Evolutionary conservation across 2,329 filamentous ascomycete genomes (phyloP), one percentile per base, ranked within the genome.

Genomic region (Sclerotiophoma versabilis): DNA sequence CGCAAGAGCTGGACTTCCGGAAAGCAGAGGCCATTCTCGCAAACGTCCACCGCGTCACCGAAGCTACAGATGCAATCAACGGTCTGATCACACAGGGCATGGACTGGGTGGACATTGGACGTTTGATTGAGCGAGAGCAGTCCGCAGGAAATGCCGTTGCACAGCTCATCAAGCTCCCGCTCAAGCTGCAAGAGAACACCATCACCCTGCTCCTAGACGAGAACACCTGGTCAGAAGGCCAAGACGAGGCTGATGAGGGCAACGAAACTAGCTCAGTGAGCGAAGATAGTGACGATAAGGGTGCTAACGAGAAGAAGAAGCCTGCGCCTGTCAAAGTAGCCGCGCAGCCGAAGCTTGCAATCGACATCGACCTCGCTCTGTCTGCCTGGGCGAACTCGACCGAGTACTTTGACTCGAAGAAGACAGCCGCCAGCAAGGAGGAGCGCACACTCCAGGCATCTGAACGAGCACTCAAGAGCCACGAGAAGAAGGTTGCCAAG

Each of bases 101-200:
- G 92, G 95, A 99, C 66, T 99, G 95, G 95, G 87, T 92, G 10
- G 90, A 97, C 62, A 93, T 98, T 66, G 91, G 85, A 9, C 90
- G 89, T 54, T 78, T 99, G 58, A 90, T 99, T 46, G 92, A 96
- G 71, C 85, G 92, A 62, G 93, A 98, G 72, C 90, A 96, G 72
- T 86, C 81, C 57, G 83, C 87, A 42, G 82, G 86, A 23, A 99
- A 99, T 62, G 86, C 91, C 0, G 92, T 99, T 7, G 95, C 95
- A 1, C 84, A 89, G 53, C 87, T 92, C 37, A 96, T 99, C 68
- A 90, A 90, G 70, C 78, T 96, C 15, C 93, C 95, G 0, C 77
- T 99, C 44, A 96, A 96, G 65, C 81, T 99, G 3, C 83, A 91
- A n/a, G 92, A 98, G 64, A 96, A 96, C 65, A 90, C 86, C 0